Evolutionary conservation across 257 asterid genomes (phyloP).

Genomic region (Buddleja alternifolia): DNA sequence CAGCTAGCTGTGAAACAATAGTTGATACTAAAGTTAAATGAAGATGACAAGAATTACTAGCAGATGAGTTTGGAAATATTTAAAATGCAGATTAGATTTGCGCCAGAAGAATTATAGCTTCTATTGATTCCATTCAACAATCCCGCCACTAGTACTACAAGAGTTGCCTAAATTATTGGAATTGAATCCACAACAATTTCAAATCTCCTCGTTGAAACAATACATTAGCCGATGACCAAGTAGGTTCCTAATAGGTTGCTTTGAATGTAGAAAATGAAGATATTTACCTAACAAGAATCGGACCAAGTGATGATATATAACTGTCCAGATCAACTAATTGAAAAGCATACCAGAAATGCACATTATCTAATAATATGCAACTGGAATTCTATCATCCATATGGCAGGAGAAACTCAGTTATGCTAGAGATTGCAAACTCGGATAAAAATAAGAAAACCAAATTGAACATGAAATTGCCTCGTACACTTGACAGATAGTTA

Average conservation of each 20-base stretch:
- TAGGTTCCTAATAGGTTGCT: too few species aligned
- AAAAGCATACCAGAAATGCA: background rate
- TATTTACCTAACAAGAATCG: too few species aligned
- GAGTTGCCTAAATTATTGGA: background rate
- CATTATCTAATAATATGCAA: too few species aligned
- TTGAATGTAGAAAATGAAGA: background rate
- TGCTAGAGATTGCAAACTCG: background rate
- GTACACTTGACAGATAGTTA: background rate
- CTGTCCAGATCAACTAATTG: background rate
- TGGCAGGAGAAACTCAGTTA: background rate
- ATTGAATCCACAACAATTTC: background rate
- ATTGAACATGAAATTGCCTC: background rate
- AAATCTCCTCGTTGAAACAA: too few species aligned
- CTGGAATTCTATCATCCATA: background rate
- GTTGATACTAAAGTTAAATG: conserved; percentile 22
- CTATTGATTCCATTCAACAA: background rate
- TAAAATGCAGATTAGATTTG: background rate
- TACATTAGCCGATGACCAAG: too few species aligned
- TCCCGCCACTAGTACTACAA: background rate
- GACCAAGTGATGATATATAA: too few species aligned
- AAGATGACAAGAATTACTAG: conserved; percentile 5
- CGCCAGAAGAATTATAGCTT: conserved; percentile 3
- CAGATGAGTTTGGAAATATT: background rate
- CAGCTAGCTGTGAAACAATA: conserved; percentile 79
- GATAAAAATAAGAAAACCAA: background rate